Evolutionary conservation across 495 filamentous ascomycete genomes (phyloP), one percentile per base, ranked within the genome.

Genomic region (Hyaloscypha bicolor): DNA sequence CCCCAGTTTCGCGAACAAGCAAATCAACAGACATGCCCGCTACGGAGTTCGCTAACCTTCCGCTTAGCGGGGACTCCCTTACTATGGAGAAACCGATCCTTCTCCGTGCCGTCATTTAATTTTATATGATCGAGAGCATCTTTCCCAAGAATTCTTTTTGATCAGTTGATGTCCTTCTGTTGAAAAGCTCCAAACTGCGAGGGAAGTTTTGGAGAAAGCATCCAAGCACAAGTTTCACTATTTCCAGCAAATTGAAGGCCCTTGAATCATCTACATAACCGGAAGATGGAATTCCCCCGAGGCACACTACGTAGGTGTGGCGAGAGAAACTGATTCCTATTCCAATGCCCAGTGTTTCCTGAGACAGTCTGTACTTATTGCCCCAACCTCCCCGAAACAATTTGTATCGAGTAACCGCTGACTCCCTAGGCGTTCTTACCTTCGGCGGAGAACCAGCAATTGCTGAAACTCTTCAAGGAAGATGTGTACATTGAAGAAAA

Each of bases 31-130:
- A 56, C 56, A 85, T 88, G 84, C 60, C 79, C 19, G 76, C 87
- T 62, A 86, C 84, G 1, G 82, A 87, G 69, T 65, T 88, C 55
- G 83, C 84, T 67, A 78, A 80, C 64, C 69, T 87, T 21, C 80
- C 70, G 48, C 67, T 80, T 35, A 73, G 72, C 19, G 63, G 25
- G 25, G 25, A 73, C 39, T 22, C 71, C 33, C 42, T 77, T 39
- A 71, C 68, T 35, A 60, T 53, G 37, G 56, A 60, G 14, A 35
- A 35, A 32, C 30, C 70, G 0, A 68, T 68, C 9, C 63, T 79
- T 9, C 74, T 64, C 48, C 51, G 72, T 9, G 73, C 75, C 16
- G 71, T 79, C 64, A 60, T 25, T 25, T 25, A 25, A 1, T 25
- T 25, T 25, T 25, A 25, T 25, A 25, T 25, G 25, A 25, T 25